Evolutionary conservation across 2,329 filamentous ascomycete genomes (phyloP), one percentile per base, ranked within the genome.

Genomic region (Gyromitra esculenta): DNA sequence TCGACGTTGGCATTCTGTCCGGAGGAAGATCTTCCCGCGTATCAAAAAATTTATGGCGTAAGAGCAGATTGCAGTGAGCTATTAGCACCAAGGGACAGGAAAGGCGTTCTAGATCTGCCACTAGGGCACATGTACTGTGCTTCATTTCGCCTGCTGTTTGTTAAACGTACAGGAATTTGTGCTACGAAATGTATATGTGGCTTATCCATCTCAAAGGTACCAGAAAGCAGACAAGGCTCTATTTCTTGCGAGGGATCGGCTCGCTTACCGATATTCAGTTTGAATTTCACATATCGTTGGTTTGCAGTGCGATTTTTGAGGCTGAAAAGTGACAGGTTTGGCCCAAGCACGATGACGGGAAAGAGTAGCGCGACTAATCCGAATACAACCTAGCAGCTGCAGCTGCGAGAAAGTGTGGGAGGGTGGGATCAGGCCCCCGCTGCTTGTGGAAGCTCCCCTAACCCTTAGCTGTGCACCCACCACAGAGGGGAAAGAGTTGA

Each of bases 271-370:
- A 45, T 43, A 68, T 52, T 59, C 15, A 41, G 64, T 54, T 67
- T 39, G 52, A 11, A 35, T 59, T 43, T 57, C 31, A n/a, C 13
- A 48, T 54, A 52, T 59, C 39, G 50, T 64, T 13, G 18, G 15
- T 43, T 37, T 60, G 31, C 11, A 37, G 25, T 41, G n/a, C 31
- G 18, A 45, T 35, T 64, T 5, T 50, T 37, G 71, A 74, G 70
- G 70, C 70, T 73, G 70, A 73, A 65, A 73, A 74, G 63, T 74
- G 65, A 71, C 72, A 65, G 65, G 65, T 70, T 75, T 75, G 65
- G 72, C 50, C 72, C 72, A 75, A 75, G 72, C 72, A 59, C 50
- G 45, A 65, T 62, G 9, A 45, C 72, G 65, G 72, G 72, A 75
- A 65, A 70, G 18, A 64, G 57, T 39, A 63, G 41, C 35, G 13